These are phyloP conservation scores for Fraxinus ornus DNA, from an alignment of 305 asterid genomes.

Conservation along the genomic window DNA sequence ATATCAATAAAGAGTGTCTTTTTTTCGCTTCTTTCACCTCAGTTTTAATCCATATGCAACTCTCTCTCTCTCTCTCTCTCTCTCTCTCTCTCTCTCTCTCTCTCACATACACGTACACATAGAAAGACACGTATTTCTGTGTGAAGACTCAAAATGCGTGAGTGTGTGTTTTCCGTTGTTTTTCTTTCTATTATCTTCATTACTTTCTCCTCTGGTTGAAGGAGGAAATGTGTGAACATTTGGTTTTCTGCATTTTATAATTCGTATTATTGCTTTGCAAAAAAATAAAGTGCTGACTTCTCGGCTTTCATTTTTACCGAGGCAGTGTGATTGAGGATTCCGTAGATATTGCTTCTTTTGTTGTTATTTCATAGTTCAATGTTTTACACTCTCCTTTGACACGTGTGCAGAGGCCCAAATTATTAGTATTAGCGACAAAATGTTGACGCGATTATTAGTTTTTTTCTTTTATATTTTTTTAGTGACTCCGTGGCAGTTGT, in stretches of 20 bases:
- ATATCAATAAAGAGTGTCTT: not conserved
- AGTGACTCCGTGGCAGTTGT: not conserved
- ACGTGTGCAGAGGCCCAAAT: slow-evolving; percentile 23
- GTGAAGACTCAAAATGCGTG: not conserved
- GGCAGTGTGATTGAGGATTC: slow-evolving; percentile 24
- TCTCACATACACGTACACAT: not conserved
- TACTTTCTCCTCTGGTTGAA: not conserved
- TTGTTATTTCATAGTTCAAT: slow-evolving; percentile 19
- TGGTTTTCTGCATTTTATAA: not conserved
- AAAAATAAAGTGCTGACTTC: not conserved
- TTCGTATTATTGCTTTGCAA: slow-evolving; percentile 9
- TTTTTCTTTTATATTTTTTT: not conserved
- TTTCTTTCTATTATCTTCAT: slow-evolving; percentile 1
- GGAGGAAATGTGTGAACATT: slow-evolving; percentile 4
- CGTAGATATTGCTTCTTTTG: slow-evolving; percentile 23
- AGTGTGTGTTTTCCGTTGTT: not conserved
- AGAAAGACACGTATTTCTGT: not conserved
- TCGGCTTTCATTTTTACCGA: slow-evolving; percentile 14
- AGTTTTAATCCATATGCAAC: not conserved
- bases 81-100: not conserved
- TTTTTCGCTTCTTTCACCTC: not conserved
- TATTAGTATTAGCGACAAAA: not conserved
- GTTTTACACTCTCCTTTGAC: slow-evolving; percentile 19
- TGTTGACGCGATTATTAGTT: slow-evolving; percentile 15
- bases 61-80: not conserved